phyloP scores from a whole-genome alignment of 768 basidiomycete species.

The Termitomyces titanicus region DNA sequence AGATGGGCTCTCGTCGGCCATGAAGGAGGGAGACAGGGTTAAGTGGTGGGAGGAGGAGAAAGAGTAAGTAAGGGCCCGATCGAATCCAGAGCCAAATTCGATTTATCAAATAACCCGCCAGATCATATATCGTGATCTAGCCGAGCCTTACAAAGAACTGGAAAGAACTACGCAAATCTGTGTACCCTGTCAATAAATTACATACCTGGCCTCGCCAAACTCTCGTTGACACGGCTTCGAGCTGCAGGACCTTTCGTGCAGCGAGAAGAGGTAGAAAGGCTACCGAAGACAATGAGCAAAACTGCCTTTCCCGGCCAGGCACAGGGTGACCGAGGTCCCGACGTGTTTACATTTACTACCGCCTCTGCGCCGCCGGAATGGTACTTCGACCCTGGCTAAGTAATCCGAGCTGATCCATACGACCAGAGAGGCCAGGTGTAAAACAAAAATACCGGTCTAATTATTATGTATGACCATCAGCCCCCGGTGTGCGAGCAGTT shows the following conservation, averaged over 20 bases:
- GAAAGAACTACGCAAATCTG: conserved; percentile 14
- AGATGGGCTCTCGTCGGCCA: conserved; percentile 36
- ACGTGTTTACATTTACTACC: conserved; percentile 10
- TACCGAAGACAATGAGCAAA: conserved; percentile 10
- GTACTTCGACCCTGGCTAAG: conserved; percentile 10
- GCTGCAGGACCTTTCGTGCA: conserved; percentile 1
- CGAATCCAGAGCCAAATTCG: conserved; percentile 20
- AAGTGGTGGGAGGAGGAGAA: conserved; percentile 21
- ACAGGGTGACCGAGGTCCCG: conserved; percentile 14
- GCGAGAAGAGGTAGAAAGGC: conserved; percentile 13
- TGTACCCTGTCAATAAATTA: conserved; percentile 3
- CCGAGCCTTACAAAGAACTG: conserved; percentile 10
- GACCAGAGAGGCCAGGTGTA: neutral
- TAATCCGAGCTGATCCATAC: conserved; percentile 2
- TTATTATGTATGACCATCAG: neutral
- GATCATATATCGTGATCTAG: conserved; percentile 16
- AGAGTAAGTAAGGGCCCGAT: conserved; percentile 20
- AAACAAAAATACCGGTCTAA: neutral
- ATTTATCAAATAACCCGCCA: conserved; percentile 18
- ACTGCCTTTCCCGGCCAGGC: conserved; percentile 8
- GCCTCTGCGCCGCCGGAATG: conserved; percentile 15
- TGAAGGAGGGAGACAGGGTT: conserved; percentile 15
- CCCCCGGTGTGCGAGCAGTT: conserved; percentile 2
- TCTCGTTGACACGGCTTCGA: conserved; percentile 10
- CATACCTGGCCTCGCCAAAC: conserved; percentile 5